Conservation (phyloP, 768 basidiomycete species). For the Russula griseocarnosa region DNA sequence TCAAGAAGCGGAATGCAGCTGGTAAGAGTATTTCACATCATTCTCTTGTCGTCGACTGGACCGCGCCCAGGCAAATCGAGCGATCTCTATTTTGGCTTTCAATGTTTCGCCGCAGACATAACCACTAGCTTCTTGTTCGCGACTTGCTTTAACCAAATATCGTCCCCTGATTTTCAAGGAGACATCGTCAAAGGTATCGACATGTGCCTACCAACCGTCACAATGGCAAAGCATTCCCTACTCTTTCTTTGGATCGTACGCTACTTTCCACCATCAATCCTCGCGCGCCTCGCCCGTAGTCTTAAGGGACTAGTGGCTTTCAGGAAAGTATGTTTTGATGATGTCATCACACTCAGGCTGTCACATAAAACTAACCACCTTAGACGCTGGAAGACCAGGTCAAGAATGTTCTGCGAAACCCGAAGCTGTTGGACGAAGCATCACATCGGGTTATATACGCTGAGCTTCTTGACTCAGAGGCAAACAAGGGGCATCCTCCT, state of each 20-base stretch:
- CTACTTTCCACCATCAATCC: conserved; percentile 2
- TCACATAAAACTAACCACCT: neutral
- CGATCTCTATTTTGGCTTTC: conserved; percentile 42
- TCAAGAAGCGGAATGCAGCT: too few species aligned
- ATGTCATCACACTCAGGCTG: neutral
- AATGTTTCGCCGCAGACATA: conserved; percentile 42
- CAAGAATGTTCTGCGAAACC: conserved; percentile 1
- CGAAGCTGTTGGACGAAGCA: conserved; percentile 7
- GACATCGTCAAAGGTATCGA: conserved; percentile 38
- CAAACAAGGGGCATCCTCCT: conserved; percentile 10
- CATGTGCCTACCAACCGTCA: conserved; percentile 32
- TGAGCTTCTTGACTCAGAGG: conserved; percentile 10
- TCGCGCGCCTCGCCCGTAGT: conserved; percentile 2
- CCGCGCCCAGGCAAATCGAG: too few species aligned
- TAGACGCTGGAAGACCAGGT: conserved; percentile 15
- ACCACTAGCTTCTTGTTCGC: conserved; percentile 44
- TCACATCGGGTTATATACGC: conserved; percentile 20
- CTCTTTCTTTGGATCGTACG: conserved; percentile 9
- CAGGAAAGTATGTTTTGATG: neutral
- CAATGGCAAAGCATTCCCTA: conserved; percentile 2
- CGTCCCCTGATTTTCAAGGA: conserved; percentile 37
- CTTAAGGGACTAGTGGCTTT: neutral
- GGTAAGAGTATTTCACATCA: too few species aligned
- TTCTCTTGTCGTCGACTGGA: too few species aligned
- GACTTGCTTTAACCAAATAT: conserved; percentile 35